These are phyloP conservation scores for Elsinoe perseae DNA, from an alignment of 2,329 filamentous ascomycete species.

Conservation along the genomic window DNA sequence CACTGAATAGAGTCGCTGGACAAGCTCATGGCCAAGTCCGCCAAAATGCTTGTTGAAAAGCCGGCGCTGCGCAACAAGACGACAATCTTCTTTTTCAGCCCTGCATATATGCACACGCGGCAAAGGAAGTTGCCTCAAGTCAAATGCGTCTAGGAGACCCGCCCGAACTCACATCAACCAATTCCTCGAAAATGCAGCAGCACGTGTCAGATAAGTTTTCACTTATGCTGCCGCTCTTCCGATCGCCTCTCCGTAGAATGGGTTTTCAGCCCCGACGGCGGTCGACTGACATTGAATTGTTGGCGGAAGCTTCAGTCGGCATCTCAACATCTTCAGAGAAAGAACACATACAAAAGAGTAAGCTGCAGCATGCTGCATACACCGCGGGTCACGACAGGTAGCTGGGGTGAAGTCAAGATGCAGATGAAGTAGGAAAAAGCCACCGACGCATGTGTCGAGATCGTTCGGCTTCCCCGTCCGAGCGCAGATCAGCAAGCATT, in stretches of 20 bases:
- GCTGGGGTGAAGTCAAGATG: not conserved
- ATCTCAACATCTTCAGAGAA: no score
- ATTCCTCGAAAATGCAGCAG: not conserved
- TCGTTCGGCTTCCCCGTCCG: constrained; percentile 5
- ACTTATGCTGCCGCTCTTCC: not conserved
- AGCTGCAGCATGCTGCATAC: no score
- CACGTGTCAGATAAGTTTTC: not conserved
- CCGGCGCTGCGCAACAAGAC: not conserved
- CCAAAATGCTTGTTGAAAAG: not conserved
- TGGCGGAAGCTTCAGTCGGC: no score
- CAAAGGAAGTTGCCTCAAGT: no score
- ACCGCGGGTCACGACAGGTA: not conserved
- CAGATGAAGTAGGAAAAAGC: not conserved
- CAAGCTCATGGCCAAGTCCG: constrained; percentile 10
- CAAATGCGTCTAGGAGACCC: no score
- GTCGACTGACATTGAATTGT: no score
- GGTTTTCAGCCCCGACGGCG: not conserved
- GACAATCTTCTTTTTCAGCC: not conserved
- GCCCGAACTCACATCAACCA: not conserved
- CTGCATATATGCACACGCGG: no score
- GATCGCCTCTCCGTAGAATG: not conserved
- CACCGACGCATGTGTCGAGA: not conserved
- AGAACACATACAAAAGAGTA: no score
- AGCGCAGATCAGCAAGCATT: not conserved
- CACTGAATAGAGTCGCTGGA: not conserved